Evolutionary conservation across 495 filamentous ascomycete species (phyloP).

Genomic region (Aspergillus leporis): DNA sequence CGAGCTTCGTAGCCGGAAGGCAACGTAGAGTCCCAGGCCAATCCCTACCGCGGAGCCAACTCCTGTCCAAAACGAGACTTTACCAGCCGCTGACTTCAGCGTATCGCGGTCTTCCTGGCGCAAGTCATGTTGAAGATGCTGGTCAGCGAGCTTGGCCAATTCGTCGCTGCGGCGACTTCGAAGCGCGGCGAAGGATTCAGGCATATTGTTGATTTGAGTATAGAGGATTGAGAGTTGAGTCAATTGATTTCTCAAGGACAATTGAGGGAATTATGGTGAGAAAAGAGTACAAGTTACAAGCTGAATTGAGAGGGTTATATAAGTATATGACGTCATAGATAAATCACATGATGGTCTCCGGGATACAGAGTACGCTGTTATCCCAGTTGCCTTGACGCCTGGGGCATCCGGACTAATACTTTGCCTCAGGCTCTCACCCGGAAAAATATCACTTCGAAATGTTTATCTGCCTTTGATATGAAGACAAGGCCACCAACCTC

Average conservation of each 20-base stretch:
- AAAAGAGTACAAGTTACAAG: no score
- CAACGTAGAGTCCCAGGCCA: constrained; percentile 57
- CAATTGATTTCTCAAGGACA: background rate
- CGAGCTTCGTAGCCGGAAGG: constrained; percentile 54
- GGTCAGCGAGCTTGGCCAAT: constrained; percentile 57
- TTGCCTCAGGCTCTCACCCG: background rate
- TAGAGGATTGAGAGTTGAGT: background rate
- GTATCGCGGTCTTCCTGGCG: constrained; percentile 57
- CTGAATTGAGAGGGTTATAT: background rate
- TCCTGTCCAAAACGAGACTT: constrained; percentile 51
- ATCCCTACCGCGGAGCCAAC: constrained; percentile 62
- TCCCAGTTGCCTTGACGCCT: background rate
- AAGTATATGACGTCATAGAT: background rate
- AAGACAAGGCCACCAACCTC: background rate
- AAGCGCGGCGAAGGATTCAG: constrained; percentile 57
- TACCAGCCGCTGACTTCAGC: constrained; percentile 53
- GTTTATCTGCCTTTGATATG: background rate
- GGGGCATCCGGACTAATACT: background rate
- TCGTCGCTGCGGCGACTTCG: constrained; percentile 54
- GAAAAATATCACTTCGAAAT: background rate
- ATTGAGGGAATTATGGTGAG: no score
- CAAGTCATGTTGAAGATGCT: constrained; percentile 65
- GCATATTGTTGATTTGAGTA: constrained; percentile 20
- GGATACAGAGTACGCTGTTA: background rate
- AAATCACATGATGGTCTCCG: no score